A percentile compares a stretch with the other conserved stretches of the same genome.
phyloP scores from a whole-genome alignment of 2,329 filamentous ascomycete genomes.

The Diaporthe caulivora region DNA sequence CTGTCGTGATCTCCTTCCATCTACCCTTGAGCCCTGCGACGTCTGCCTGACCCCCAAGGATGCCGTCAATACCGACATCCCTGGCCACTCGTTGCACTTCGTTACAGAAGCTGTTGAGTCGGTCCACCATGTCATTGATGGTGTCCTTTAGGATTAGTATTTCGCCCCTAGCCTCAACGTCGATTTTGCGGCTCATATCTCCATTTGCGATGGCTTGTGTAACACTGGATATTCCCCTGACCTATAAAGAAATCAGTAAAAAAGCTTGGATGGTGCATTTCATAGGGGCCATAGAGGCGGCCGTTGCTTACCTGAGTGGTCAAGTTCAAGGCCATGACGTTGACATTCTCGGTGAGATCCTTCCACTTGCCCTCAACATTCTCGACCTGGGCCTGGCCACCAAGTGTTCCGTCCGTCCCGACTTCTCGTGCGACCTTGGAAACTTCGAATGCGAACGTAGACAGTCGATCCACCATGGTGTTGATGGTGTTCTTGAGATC shows the following conservation, averaged over 20 bases:
- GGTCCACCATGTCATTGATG: slow-evolving; percentile 98
- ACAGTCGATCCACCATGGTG: slow-evolving; percentile 97
- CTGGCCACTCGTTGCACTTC: slow-evolving; percentile 96
- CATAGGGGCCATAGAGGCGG: not conserved
- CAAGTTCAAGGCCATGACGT: slow-evolving; percentile 79
- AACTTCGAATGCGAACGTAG: slow-evolving; percentile 96
- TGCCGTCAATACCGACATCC: slow-evolving; percentile 96
- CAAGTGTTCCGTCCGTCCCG: slow-evolving; percentile 93
- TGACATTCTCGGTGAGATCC: slow-evolving; percentile 91
- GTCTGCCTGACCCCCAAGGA: slow-evolving; percentile 98
- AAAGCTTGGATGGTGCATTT: not conserved
- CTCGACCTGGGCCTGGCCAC: slow-evolving; percentile 92
- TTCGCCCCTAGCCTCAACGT: slow-evolving; percentile 94
- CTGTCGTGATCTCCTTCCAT: slow-evolving; percentile 98
- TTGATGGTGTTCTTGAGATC: slow-evolving; percentile 98
- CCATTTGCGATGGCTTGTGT: slow-evolving; percentile 96
- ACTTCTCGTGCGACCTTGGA: slow-evolving; percentile 96
- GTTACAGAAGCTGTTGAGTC: slow-evolving; percentile 94
- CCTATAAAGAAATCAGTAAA: slow-evolving; percentile 58
- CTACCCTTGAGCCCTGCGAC: slow-evolving; percentile 91
- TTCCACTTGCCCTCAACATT: slow-evolving; percentile 99
- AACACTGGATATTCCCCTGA: slow-evolving; percentile 92
- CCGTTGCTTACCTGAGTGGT: slow-evolving; percentile 68
- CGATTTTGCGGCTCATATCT: slow-evolving; percentile 95
- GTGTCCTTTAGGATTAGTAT: slow-evolving; percentile 95